Evolutionary conservation across 768 basidiomycete genomes (phyloP), one percentile per base, ranked within the genome.

Genomic region (Lanmaoa pseudosensibilis): DNA sequence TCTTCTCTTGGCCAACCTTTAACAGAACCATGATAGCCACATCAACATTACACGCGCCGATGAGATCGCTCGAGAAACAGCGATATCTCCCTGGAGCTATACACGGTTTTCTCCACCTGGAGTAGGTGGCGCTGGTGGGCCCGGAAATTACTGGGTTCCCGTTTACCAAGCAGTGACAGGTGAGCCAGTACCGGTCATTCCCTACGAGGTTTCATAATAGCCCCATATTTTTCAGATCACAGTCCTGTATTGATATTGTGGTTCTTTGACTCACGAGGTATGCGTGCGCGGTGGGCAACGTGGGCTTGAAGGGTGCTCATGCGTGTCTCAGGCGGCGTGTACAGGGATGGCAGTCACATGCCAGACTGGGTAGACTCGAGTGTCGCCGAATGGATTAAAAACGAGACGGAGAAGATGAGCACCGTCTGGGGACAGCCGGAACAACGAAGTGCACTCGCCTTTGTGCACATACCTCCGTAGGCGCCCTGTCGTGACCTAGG

Each of bases 121-220:
- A 11, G 75, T 88, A n/a, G 86, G 88, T 9, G 87, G 87, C 0
- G 64, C 68, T 25, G 80, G 78, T 27, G 87, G 88, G 9, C 81
- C 83, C 2, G 86, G 83, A 32, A 89, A 84, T 58, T 90, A 89
- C 62, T 90, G 88, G 89, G 85, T 91, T 36, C 88, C 89, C 4
- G 82, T 90, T 15, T 83, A 80, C 59, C 66, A 66, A 39, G 67
- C 62, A 23, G 43, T 33, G 9, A 57, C 63, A 27, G 80, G 80
- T 78, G 19, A 27, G 56, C 51, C 6, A 30, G 27, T 4, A 47
- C 9, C 3, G 1, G 4, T 19, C 32, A 10, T 33, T 15, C 6
- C 33, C 12, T n/a, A 34, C 16, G 3, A 16, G 12, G 9, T 41
- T 25, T n/a, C 25, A n/a, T 19, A 33, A 2, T 6, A 18, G 2